Evolutionary conservation across 2,329 filamentous ascomycete genomes (phyloP), one percentile per base, ranked within the genome.

Genomic region (Penicillium sp.): DNA sequence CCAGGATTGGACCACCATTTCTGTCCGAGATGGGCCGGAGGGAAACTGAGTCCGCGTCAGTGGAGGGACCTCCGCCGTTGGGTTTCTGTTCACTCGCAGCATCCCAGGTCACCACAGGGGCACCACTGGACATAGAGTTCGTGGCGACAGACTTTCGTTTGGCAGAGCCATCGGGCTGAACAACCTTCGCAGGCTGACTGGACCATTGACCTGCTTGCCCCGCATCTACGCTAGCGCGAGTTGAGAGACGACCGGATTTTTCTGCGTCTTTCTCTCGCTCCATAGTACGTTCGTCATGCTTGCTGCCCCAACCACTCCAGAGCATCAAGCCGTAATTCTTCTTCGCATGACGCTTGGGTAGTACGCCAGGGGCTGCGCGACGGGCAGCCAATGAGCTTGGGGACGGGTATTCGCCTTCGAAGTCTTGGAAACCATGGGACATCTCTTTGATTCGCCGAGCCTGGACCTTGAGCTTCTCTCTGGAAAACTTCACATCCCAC

Each of bases 261-360:
- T 59, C 57, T 1, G 61, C 60, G 21, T 63, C 60, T 2, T 61
- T 48, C 35, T 75, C 72, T 46, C 66, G 69, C 45, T 70, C 67
- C 14, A 96, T 81, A 0, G 89, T 90, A 60, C 82, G 82, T 72
- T 93, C 84, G 70, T 98, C 95, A 69, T 97, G 91, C 70, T 90
- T 96, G 46, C 89, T 93, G 14, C 91, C 92, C 90, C 92, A 96
- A 1, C 88, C 80, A 49, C 87, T 90, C 93, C 93, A 98, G 62
- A 97, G 77, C 2, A 87, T 85, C 72, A 97, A 79, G 8, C 89
- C 90, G 75, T 89, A 85, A 62, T 90, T 92, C 80, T 84, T 87
- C 63, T 76, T 68, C 5, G 59, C 62, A 11, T 59, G 64, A 21
- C 63, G 63, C 21, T 67, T 61, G 16, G 69, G 68, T 31, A 71